Evolutionary conservation across 2,329 filamentous ascomycete species (phyloP).

Genomic region (Colletotrichum ledebouriae): DNA sequence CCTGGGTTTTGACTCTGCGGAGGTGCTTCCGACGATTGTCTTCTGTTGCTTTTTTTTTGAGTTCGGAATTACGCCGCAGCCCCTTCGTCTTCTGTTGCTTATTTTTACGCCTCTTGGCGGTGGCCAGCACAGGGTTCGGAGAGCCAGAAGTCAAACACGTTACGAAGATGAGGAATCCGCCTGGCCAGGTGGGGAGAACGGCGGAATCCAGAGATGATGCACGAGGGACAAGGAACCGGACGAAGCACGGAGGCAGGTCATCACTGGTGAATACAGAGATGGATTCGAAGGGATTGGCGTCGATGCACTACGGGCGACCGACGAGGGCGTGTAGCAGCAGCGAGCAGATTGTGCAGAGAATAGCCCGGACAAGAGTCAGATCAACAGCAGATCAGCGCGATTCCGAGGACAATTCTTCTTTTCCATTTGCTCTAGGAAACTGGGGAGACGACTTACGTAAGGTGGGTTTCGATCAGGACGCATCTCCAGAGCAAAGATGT

Average conservation of each 20-base stretch:
- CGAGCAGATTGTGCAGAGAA: conserved; percentile 3
- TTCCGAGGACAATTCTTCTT: conserved; percentile 24
- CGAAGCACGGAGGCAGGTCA: conserved; percentile 27
- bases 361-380: conserved; percentile 25
- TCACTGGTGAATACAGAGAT: conserved; percentile 28
- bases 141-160: conserved; percentile 5
- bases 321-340: conserved; percentile 13
- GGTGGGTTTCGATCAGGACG: conserved; percentile 18
- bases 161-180: conserved; percentile 16
- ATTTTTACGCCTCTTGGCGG: conserved; percentile 23
- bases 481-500: conserved; percentile 11
- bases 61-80: no score
- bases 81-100: conserved; percentile 21
- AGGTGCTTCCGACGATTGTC: conserved; percentile 14
- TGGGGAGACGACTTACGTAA: conserved; percentile 32
- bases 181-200: conserved; percentile 16
- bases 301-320: conserved; percentile 20
- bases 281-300: conserved; percentile 17
- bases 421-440: conserved; percentile 29
- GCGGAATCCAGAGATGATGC: conserved; percentile 19
- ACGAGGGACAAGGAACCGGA: neutral
- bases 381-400: conserved; percentile 4
- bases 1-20: conserved; percentile 10
- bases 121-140: conserved; percentile 11
- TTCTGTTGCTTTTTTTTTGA: conserved; percentile 28